Base-by-base conservation (phyloP, 345 rosid species). In the Gossypium anomalum region DNA sequence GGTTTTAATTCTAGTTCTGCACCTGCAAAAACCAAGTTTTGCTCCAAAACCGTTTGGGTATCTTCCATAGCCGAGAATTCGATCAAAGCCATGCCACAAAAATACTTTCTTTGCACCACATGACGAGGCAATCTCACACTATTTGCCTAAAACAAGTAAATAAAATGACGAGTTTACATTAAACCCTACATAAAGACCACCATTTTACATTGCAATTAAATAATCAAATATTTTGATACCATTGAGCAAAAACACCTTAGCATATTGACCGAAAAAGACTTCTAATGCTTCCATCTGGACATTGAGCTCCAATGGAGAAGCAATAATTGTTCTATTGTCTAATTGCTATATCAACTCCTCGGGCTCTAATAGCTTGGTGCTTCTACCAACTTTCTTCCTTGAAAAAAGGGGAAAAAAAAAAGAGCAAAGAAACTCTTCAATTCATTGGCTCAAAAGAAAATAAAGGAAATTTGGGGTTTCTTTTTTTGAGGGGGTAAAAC, bases 111-210 rank as follows among this genome's bases (percentile, higher is more conserved):
- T 78, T 93, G 93, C 57, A 84, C 92, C 22, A 88, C 87, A 85
- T 87, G 97, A 58, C 88, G 91, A 78, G 99, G 98, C 86, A 95
- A 65, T 81, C 98, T 93, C 83, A 95, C 90, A 74, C 98, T 93
- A 72, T 85, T 87, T 27, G 93, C 93, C 99, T 93, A 86, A 23
- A 79, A 80, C 0, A 53, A 25, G 29, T 15, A 56, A 34, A 68
- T 11, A 60, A 9, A 16, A 57, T 38, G 52, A 52, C 20, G 47
- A 81, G 11, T 6, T 27, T 20, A 14, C 23, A 53, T 38, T 34
- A 13, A 48, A n/a, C 16, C n/a, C 64, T 20, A 51, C 59, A 25
- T 7, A 10, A 52, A 12, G 38, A 22, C 25, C 17, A 12, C 1
- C 22, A 34, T 52, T 60, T 45, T 11, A 25, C n/a, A 58, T 3